A percentile compares a stretch with the other conserved stretches of the same genome.
These are phyloP conservation scores for Colletotrichum lini DNA, from an alignment of 2,329 filamentous ascomycete genomes.

Conservation along the genomic window DNA sequence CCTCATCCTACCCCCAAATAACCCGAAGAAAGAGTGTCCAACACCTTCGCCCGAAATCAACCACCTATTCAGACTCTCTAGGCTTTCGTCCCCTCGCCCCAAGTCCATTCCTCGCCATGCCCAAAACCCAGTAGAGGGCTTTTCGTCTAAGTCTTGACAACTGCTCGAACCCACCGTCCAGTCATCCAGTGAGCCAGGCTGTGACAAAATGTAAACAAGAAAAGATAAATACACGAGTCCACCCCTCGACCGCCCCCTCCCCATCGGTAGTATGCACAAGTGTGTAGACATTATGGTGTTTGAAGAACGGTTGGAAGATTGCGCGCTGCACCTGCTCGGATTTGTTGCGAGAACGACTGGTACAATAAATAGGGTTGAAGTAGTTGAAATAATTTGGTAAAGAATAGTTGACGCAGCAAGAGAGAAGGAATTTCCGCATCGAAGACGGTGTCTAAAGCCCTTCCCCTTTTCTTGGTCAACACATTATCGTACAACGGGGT, in stretches of 20 bases:
- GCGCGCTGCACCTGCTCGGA: slow-evolving; percentile 19
- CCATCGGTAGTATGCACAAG: not conserved
- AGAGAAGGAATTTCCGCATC: too few relatives aligned
- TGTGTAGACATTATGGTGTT: slow-evolving; percentile 34
- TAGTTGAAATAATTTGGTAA: not conserved
- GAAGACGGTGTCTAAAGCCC: slow-evolving; percentile 15
- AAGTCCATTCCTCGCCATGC: not conserved
- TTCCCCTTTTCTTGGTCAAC: not conserved
- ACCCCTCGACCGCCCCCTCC: not conserved
- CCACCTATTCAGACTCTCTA: not conserved
- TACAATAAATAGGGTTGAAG: not conserved
- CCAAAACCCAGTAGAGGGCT: not conserved
- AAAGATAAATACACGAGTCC: not conserved
- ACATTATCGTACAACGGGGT: slow-evolving; percentile 37
- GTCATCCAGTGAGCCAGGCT: slow-evolving; percentile 36
- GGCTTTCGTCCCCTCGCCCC: not conserved
- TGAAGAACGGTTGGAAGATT: slow-evolving; percentile 15
- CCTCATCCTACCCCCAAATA: not conserved
- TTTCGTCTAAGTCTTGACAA: slow-evolving; percentile 5
- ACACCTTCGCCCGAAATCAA: too few relatives aligned
- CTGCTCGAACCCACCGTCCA: slow-evolving; percentile 20
- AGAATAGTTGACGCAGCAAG: not conserved
- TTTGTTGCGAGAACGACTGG: not conserved
- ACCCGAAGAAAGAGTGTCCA: too few relatives aligned
- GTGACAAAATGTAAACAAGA: slow-evolving; percentile 14